Evolutionary conservation across 768 basidiomycete species (phyloP).

Genomic region (Pholiota molesta): DNA sequence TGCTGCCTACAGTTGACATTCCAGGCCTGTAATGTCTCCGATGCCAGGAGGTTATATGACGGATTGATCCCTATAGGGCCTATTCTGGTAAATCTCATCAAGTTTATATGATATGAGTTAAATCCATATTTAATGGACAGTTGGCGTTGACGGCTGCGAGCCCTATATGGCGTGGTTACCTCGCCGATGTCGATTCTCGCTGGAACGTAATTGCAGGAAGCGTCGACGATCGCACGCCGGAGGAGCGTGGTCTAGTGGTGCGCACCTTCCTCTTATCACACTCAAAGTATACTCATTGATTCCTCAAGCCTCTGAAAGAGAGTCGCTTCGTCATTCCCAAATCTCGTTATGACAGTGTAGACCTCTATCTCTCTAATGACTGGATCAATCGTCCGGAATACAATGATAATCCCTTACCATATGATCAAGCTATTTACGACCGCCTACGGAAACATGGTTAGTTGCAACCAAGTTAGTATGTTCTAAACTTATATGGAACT

Average conservation of each 20-base stretch:
- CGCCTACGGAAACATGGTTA: slow-evolving; percentile 78
- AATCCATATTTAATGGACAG: slow-evolving; percentile 41
- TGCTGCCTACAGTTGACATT: slow-evolving; percentile 98
- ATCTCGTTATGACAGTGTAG: slow-evolving; percentile 96
- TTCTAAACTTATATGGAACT: not conserved
- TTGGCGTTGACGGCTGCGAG: slow-evolving; percentile 94
- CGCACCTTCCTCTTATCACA: not conserved
- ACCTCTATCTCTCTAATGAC: slow-evolving; percentile 87
- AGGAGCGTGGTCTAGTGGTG: slow-evolving; percentile 90
- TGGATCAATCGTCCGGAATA: slow-evolving; percentile 92
- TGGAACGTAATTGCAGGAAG: slow-evolving; percentile 99
- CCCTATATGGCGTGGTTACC: slow-evolving; percentile 91
- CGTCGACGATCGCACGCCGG: slow-evolving; percentile 95
- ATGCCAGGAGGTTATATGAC: slow-evolving; percentile 94
- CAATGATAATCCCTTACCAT: slow-evolving; percentile 84
- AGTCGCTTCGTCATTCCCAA: slow-evolving; percentile 86
- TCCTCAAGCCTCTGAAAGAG: slow-evolving; percentile 70
- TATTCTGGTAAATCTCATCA: slow-evolving; percentile 70
- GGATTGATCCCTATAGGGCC: slow-evolving; percentile 95
- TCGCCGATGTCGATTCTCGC: slow-evolving; percentile 96
- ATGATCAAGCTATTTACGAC: slow-evolving; percentile 73
- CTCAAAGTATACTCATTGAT: not conserved
- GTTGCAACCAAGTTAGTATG: slow-evolving; percentile 19
- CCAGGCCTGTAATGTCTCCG: slow-evolving; percentile 92
- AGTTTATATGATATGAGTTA: not conserved